These are phyloP conservation scores for Daldinia loculata DNA, from an alignment of 495 filamentous ascomycete species.

Conservation along the genomic window DNA sequence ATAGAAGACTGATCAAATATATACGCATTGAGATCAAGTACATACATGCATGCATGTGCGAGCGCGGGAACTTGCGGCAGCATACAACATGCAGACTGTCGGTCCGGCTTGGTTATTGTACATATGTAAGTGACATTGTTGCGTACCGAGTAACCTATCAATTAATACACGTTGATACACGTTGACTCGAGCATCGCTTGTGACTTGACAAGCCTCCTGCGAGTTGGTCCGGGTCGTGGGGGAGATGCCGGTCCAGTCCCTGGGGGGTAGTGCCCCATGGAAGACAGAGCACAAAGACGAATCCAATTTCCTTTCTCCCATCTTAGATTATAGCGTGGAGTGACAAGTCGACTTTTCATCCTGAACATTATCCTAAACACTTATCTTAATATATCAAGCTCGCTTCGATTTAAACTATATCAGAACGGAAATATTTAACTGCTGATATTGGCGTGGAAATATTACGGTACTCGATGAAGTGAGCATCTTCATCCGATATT, in stretches of 20 bases:
- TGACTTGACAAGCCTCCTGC: slow-evolving; percentile 28
- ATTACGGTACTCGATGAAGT: background rate
- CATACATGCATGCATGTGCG: slow-evolving; percentile 15
- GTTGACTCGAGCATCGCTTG: slow-evolving; percentile 7
- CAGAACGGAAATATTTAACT: background rate
- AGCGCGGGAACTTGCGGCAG: slow-evolving; percentile 35
- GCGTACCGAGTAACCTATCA: slow-evolving; percentile 8
- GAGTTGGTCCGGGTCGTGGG: slow-evolving; percentile 9
- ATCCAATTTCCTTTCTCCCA: slow-evolving; percentile 24
- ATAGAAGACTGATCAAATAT: background rate
- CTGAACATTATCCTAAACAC: background rate
- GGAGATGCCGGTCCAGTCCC: slow-evolving; percentile 17
- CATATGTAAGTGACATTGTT: background rate
- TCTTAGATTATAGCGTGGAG: slow-evolving; percentile 8
- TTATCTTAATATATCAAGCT: background rate
- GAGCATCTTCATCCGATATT: slow-evolving; percentile 6
- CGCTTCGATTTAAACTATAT: background rate
- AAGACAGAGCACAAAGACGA: slow-evolving; percentile 2
- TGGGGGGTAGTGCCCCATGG: slow-evolving; percentile 13
- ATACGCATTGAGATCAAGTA: background rate
- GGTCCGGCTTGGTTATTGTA: slow-evolving; percentile 2
- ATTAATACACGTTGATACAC: background rate
- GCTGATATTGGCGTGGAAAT: background rate
- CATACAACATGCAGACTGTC: slow-evolving; percentile 4
- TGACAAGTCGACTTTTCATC: slow-evolving; percentile 15